Percentiles rank a stretch among this genome's conserved stretches.
These are phyloP conservation scores for Gentiana straminea DNA, from an alignment of 257 asterid species.

Conservation along the genomic window DNA sequence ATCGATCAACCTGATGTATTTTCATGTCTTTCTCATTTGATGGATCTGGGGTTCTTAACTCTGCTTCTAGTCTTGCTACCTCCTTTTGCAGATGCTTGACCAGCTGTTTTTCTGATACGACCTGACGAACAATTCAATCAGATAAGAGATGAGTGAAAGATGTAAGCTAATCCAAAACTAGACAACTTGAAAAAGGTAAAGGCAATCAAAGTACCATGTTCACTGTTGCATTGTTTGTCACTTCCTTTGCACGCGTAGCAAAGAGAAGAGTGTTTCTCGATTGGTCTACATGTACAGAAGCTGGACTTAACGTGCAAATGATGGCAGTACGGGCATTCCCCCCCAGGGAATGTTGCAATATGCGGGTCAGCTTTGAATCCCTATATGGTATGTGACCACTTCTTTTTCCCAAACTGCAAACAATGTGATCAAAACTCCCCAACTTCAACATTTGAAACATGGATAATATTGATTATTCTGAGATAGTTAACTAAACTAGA, in stretches of 20 bases:
- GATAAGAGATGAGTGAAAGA: background rate
- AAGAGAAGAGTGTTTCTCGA: constrained; percentile 87
- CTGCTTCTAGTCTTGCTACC: constrained; percentile 93
- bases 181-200: background rate
- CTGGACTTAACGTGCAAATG: constrained; percentile 94
- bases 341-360: constrained; percentile 93
- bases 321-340: constrained; percentile 99
- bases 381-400: constrained; percentile 92
- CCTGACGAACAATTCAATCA: constrained; percentile 34
- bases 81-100: constrained; percentile 95
- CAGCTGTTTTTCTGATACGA: constrained; percentile 80
- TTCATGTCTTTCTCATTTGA: constrained; percentile 59
- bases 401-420: constrained; percentile 72
- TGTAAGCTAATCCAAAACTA: background rate
- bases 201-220: constrained; percentile 52
- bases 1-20: constrained; percentile 58
- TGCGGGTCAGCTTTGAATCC: constrained; percentile 92
- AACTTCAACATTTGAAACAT: too few relatives aligned
- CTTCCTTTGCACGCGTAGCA: constrained; percentile 96
- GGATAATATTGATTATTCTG: too few relatives aligned
- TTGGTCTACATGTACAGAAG: constrained; percentile 84
- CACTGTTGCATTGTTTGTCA: constrained; percentile 86
- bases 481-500: too few relatives aligned
- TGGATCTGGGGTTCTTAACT: constrained; percentile 73
- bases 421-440: constrained; percentile 2